Percentiles rank a stretch among this genome's conserved stretches.
Evolutionary conservation across 1,284 basidiomycete genomes (phyloP).

Genomic region (Naganishia sp.): DNA sequence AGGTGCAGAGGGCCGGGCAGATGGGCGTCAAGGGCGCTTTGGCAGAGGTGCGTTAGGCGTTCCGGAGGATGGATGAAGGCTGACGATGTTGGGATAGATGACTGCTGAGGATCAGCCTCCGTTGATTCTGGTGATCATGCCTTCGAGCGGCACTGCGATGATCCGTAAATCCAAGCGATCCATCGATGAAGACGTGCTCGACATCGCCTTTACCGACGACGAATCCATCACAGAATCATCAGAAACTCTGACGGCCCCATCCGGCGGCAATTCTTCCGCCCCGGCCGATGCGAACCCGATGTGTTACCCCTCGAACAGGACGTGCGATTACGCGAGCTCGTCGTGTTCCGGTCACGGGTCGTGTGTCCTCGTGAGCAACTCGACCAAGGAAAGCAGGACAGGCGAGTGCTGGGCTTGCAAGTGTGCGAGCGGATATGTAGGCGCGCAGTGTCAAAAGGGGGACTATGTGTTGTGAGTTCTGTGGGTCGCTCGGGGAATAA

Average conservation of each 20-base stretch:
- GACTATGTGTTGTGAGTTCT: constrained; percentile 47
- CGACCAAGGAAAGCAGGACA: constrained; percentile 31
- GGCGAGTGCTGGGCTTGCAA: constrained; percentile 49
- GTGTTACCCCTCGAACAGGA: constrained; percentile 44
- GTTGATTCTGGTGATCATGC: constrained; percentile 48
- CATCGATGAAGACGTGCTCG: constrained; percentile 9
- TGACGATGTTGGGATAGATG: constrained; percentile 39
- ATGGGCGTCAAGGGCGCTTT: constrained; percentile 47
- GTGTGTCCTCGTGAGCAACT: constrained; percentile 40
- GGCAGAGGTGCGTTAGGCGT: constrained; percentile 39
- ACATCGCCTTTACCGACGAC: neutral
- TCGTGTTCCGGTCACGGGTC: constrained; percentile 43
- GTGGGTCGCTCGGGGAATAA: neutral
- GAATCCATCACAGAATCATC: neutral
- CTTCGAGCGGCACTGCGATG: constrained; percentile 19
- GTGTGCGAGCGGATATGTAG: constrained; percentile 42
- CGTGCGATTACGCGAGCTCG: constrained; percentile 40
- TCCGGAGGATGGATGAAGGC: neutral
- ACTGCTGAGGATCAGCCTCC: constrained; percentile 46
- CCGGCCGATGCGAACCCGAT: constrained; percentile 32
- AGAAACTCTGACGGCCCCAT: constrained; percentile 1
- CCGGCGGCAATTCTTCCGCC: constrained; percentile 14
- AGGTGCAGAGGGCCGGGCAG: constrained; percentile 46
- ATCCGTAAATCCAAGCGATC: constrained; percentile 4
- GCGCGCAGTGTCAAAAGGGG: constrained; percentile 46